Evolutionary conservation across 345 rosid species (phyloP), one percentile per base, ranked within the genome.

Genomic region (Eucalyptus curtisii): DNA sequence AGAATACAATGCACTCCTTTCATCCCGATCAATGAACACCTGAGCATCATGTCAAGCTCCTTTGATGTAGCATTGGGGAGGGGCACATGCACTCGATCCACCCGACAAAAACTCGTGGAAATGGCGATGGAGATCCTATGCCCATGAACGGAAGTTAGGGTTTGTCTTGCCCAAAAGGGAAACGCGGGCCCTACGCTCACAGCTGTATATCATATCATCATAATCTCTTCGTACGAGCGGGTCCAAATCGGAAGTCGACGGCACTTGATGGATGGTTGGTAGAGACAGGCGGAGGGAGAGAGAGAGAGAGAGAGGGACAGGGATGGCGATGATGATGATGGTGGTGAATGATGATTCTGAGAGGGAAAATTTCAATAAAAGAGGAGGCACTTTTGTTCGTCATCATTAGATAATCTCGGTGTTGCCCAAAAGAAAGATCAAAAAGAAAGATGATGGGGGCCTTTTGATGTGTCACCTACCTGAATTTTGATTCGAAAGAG

Each of bases 91-190:
- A 37, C n/a, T n/a, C 42, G 47, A 55, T 49, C 37, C 68, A 33
- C 87, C 40, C 86, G 68, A 45, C 64, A 50, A 66, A 24, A 66
- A 27, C 49, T 71, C 71, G 49, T 44, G 55, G 59, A 47, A 27
- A 49, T 9, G 84, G 85, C 33, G 53, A 87, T 42, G 8, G 85
- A 87, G 79, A 48, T 68, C 85, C 45, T 30, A 40, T 50, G 82
- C 52, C 89, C 52, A 85, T 84, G 85, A 85, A 89, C 88, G 88
- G 90, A 57, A 89, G 30, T 79, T 82, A 53, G 49, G 85, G 52
- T 88, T 88, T 90, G 89, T 89, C 87, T 89, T 90, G 92, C 93
- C 93, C 50, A 92, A 90, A 90, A 89, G 85, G 92, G 92, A 71
- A 71, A 90, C 30, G 93, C 59, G 90, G 90, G 88, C 44, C 61